Percentiles rank a stretch among this genome's conserved stretches.
phyloP scores from a whole-genome alignment of 352 stramenopile species.

The Thraustochytrium striatum region DNA sequence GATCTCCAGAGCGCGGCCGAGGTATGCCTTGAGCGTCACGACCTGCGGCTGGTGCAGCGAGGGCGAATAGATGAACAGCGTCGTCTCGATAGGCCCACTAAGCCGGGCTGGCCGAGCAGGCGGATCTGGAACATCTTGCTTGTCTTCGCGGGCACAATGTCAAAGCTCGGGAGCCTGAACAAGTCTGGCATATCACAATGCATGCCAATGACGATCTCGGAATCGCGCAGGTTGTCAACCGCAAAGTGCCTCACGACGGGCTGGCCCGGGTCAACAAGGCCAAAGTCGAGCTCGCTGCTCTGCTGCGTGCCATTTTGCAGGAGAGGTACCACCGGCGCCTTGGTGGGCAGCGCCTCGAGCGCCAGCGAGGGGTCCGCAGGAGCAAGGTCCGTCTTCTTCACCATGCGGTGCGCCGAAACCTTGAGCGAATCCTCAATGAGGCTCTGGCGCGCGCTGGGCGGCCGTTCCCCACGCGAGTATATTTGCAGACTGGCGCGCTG shows the following conservation, averaged over 20 bases:
- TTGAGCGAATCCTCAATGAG: too few relatives aligned
- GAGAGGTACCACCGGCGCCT: too few relatives aligned
- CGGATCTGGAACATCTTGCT: not conserved
- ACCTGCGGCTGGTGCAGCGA: not conserved
- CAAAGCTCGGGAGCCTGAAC: slow-evolving; percentile 1
- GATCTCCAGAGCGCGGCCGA: slow-evolving; percentile 19
- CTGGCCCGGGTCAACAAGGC: slow-evolving; percentile 20
- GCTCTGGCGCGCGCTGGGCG: too few relatives aligned
- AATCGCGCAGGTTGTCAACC: not conserved
- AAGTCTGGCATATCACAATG: not conserved
- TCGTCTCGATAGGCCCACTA: slow-evolving; percentile 6
- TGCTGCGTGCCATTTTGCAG: too few relatives aligned
- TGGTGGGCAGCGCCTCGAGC: too few relatives aligned
- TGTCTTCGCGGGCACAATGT: not conserved
- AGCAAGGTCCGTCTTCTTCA: too few relatives aligned
- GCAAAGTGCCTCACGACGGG: not conserved
- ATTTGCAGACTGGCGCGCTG: too few relatives aligned
- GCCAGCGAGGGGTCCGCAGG: too few relatives aligned
- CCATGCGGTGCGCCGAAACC: too few relatives aligned
- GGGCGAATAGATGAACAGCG: not conserved
- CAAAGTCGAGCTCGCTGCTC: slow-evolving; percentile 38
- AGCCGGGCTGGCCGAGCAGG: not conserved
- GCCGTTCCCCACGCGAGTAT: too few relatives aligned
- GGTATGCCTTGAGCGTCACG: not conserved
- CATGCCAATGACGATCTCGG: not conserved